These are phyloP conservation scores for Colletotrichum aenigma DNA, from an alignment of 2,329 filamentous ascomycete genomes.

Conservation along the genomic window DNA sequence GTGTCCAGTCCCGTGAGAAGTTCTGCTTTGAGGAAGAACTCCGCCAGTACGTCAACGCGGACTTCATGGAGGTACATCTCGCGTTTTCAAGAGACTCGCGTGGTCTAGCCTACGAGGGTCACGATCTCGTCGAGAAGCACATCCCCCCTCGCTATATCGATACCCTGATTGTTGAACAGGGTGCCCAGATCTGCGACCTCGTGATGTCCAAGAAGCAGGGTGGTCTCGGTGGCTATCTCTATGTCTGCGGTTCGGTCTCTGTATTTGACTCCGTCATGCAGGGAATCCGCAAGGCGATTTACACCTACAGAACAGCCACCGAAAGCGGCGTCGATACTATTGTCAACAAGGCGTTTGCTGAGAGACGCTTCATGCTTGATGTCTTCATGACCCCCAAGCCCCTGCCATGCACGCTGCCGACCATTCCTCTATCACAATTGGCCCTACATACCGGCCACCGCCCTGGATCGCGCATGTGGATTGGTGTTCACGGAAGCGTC, in stretches of 20 bases:
- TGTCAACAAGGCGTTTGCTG: slow-evolving; percentile 57
- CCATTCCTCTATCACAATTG: slow-evolving; percentile 53
- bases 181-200: slow-evolving; percentile 53
- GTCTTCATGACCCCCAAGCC: slow-evolving; percentile 62
- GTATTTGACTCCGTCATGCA: slow-evolving; percentile 60
- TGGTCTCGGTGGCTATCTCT: slow-evolving; percentile 38
- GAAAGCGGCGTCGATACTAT: slow-evolving; percentile 56
- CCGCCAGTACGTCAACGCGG: slow-evolving; percentile 47
- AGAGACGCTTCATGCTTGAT: slow-evolving; percentile 60
- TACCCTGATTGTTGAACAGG: slow-evolving; percentile 54
- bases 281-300: slow-evolving; percentile 59
- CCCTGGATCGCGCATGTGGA: slow-evolving; percentile 51
- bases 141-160: slow-evolving; percentile 58
- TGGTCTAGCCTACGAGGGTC: slow-evolving; percentile 49
- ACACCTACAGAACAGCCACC: slow-evolving; percentile 54
- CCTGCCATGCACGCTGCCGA: slow-evolving; percentile 53
- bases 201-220: slow-evolving; percentile 63
- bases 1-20: slow-evolving; percentile 56
- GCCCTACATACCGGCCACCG: slow-evolving; percentile 56
- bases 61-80: slow-evolving; percentile 55
- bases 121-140: slow-evolving; percentile 52
- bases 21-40: slow-evolving; percentile 55
- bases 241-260: slow-evolving; percentile 30
- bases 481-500: slow-evolving; percentile 55
- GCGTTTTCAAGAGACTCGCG: slow-evolving; percentile 55